Conservation (phyloP, 2,329 filamentous ascomycete genomes). For the Fusarium graminum region DNA sequence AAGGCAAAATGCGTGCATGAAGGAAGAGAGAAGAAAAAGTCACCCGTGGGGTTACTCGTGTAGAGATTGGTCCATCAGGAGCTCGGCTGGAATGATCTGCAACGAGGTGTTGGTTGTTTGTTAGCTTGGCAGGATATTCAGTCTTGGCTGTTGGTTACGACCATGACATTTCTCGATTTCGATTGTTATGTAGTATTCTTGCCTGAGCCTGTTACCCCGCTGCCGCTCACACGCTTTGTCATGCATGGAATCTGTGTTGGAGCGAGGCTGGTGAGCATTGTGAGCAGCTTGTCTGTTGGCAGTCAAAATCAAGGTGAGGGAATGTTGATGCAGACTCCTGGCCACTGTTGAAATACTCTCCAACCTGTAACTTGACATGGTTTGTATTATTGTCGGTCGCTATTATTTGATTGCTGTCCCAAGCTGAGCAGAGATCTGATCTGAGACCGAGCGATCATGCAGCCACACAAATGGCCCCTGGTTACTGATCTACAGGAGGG, state of each 20-base stretch:
- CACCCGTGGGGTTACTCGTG: too few relatives aligned
- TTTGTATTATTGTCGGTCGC: background rate
- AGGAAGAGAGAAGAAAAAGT: background rate
- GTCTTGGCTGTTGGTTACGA: background rate
- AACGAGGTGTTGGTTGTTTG: background rate
- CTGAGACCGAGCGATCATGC: background rate
- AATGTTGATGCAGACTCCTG: background rate
- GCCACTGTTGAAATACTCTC: background rate
- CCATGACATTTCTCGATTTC: background rate
- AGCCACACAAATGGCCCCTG: background rate
- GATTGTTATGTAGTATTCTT: background rate
- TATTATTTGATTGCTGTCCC: background rate
- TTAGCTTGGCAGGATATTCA: background rate
- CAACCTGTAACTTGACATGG: background rate
- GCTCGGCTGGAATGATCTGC: background rate
- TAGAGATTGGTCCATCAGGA: too few relatives aligned
- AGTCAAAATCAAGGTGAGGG: background rate
- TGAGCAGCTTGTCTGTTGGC: background rate
- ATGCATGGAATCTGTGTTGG: background rate
- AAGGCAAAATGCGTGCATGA: background rate
- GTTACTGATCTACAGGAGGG: background rate
- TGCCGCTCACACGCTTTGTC: background rate
- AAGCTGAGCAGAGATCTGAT: background rate
- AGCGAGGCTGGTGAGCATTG: background rate
- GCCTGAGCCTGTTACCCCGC: background rate